Conservation (phyloP, 441 rosid species). For the Populus hybrid region DNA sequence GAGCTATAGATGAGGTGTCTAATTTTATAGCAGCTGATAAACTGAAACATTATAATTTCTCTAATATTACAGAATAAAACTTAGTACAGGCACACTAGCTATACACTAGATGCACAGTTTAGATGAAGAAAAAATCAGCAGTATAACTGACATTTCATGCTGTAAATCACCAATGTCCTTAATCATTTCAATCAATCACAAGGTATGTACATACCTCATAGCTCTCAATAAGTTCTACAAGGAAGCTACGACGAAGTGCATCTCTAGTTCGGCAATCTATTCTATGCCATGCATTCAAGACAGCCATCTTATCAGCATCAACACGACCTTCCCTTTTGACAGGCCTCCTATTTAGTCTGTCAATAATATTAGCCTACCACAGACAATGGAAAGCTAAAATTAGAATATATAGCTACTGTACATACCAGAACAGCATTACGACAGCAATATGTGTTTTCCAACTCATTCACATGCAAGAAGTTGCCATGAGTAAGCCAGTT, state of each 20-base stretch:
- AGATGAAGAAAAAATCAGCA: not conserved
- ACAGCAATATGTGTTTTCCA: not conserved
- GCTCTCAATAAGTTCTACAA: constrained; percentile 67
- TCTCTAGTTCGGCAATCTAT: constrained; percentile 82
- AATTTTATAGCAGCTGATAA: not conserved
- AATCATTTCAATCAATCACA: constrained; percentile 2
- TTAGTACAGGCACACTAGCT: not conserved
- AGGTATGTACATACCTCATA: constrained; percentile 54
- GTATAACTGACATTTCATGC: not conserved
- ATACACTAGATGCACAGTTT: not conserved
- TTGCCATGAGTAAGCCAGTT: no score
- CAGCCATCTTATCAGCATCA: constrained; percentile 62
- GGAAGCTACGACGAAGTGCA: constrained; percentile 84
- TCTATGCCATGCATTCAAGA: constrained; percentile 79
- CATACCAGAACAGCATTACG: constrained; percentile 10
- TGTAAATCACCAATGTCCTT: no score
- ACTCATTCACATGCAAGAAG: not conserved
- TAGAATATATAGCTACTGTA: constrained; percentile 8
- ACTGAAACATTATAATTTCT: not conserved
- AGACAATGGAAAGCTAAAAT: constrained; percentile 14
- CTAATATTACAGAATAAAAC: not conserved
- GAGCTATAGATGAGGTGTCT: not conserved
- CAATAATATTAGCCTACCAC: constrained; percentile 60
- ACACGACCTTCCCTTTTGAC: constrained; percentile 45
- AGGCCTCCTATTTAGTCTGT: constrained; percentile 34